Evolutionary conservation across 768 basidiomycete genomes (phyloP).

Genomic region (Hemileccinum rubropunctum): DNA sequence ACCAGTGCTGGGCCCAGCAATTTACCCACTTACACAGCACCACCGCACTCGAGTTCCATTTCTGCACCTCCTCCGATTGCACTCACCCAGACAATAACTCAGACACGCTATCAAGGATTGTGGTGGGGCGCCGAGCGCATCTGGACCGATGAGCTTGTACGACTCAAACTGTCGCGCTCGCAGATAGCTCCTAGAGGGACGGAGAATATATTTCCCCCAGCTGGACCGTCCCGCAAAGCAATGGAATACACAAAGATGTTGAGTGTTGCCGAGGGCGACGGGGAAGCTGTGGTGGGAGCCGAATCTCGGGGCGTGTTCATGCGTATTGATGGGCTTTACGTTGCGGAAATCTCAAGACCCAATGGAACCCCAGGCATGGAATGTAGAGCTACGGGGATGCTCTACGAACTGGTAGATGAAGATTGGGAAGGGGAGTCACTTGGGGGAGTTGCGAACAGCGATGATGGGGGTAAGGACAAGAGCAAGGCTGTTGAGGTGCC

Average conservation of each 20-base stretch:
- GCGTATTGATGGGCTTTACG: slow-evolving; percentile 61
- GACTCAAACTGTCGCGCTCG: slow-evolving; percentile 66
- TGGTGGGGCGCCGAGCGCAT: slow-evolving; percentile 92
- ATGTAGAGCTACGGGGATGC: slow-evolving; percentile 66
- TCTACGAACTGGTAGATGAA: slow-evolving; percentile 76
- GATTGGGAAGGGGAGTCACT: slow-evolving; percentile 54
- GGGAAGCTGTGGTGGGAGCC: slow-evolving; percentile 21
- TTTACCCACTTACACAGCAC: not conserved
- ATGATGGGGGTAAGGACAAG: slow-evolving; percentile 26
- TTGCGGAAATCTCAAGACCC: slow-evolving; percentile 49
- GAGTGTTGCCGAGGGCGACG: not conserved
- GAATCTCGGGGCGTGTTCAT: slow-evolving; percentile 64
- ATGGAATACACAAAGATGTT: slow-evolving; percentile 27
- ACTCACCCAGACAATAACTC: slow-evolving; percentile 36
- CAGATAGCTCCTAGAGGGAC: slow-evolving; percentile 67
- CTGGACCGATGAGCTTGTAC: slow-evolving; percentile 82
- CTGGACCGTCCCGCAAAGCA: slow-evolving; percentile 46
- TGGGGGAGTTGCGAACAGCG: slow-evolving; percentile 11
- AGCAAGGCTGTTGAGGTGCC: slow-evolving; percentile 31
- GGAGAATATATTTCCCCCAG: slow-evolving; percentile 55
- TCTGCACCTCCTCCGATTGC: slow-evolving; percentile 17
- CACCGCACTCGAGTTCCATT: slow-evolving; percentile 3
- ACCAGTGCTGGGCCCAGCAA: slow-evolving; percentile 12
- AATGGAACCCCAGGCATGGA: slow-evolving; percentile 48
- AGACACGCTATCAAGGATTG: slow-evolving; percentile 70